Evolutionary conservation across 805 yeast species (phyloP), one percentile per base, ranked within the genome.

Genomic region (Myxozyma udenii): DNA sequence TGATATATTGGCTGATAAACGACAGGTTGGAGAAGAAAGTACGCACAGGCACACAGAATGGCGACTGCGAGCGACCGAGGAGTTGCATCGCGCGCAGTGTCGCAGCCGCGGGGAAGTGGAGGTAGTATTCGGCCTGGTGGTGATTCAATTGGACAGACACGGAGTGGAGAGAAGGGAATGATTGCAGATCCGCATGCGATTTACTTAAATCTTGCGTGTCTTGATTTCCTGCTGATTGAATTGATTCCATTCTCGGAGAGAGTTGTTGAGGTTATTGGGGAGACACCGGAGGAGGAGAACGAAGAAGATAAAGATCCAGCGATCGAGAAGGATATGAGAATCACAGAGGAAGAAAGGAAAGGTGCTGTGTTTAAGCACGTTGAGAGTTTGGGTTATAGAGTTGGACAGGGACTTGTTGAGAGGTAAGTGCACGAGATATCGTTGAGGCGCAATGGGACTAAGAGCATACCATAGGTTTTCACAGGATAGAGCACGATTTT

Each of bases 191-290:
- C 62, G 37, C 63, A 60, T 38, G 61, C 64, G 14, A 47, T 61
- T n/a, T 59, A 57, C 30, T 80, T 85, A n/a, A 83, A 77, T 61
- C 66, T 78, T 7, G 64, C 76, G 2, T 76, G 82, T 41, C 69
- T 85, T 50, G 85, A 84, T 43, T 76, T 81, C 59, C 76, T 89
- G 18, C 67, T 90, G 25, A 84, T 83, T 62, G 96, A 89, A 67
- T 71, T 86, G 33, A 81, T 88, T 1, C 95, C 96, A 2, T 66
- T 83, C 40, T 79, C 89, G 0, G 75, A 83, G 41, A 70, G 85
- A 32, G 82, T 87, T 3, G 78, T 85, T 12, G 73, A 77, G 43
- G 71, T 74, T 38, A 66, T 80, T 14, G 51, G 44, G 3, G 55
- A 46, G 28, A 25, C 47, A 19, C 38, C 24, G n/a, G 36, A 25